These are phyloP conservation scores for Ustilago bromivora DNA, from an alignment of 1,284 basidiomycete species.

Conservation along the genomic window DNA sequence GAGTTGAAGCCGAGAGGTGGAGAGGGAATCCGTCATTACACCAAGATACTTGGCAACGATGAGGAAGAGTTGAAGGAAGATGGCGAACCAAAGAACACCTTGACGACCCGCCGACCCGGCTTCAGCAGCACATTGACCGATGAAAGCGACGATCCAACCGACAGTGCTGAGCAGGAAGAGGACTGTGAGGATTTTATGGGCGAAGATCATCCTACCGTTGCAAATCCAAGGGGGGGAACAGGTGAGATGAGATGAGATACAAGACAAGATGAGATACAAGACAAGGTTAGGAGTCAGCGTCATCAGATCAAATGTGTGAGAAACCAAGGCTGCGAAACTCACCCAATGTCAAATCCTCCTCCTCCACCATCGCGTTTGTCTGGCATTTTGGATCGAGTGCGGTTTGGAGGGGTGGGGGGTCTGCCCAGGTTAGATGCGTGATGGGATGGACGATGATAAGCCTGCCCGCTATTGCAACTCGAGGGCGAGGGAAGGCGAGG, in stretches of 20 bases:
- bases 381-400: conserved; percentile 35
- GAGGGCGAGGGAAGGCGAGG: not conserved
- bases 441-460: too few relatives aligned
- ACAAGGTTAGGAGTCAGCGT: not conserved
- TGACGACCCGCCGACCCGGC: conserved; percentile 70
- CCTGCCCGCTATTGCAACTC: too few relatives aligned
- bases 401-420: not conserved
- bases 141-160: conserved; percentile 93
- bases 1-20: conserved; percentile 85
- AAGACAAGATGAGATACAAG: not conserved
- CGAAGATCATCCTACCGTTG: conserved; percentile 76
- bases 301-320: not conserved
- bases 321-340: conserved; percentile 10
- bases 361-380: conserved; percentile 52
- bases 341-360: conserved; percentile 56
- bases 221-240: not conserved
- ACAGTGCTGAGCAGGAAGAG: conserved; percentile 85
- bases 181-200: conserved; percentile 88
- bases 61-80: conserved; percentile 84
- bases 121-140: conserved; percentile 73
- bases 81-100: conserved; percentile 88
- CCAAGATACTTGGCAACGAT: conserved; percentile 84
- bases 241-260: not conserved
- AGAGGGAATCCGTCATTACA: conserved; percentile 84
- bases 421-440: not conserved